Percentiles rank a stretch among this genome's conserved stretches.
These are phyloP conservation scores for Debaryomycetaceae sp. DNA, from an alignment of 1,139 yeast species.

Conservation along the genomic window DNA sequence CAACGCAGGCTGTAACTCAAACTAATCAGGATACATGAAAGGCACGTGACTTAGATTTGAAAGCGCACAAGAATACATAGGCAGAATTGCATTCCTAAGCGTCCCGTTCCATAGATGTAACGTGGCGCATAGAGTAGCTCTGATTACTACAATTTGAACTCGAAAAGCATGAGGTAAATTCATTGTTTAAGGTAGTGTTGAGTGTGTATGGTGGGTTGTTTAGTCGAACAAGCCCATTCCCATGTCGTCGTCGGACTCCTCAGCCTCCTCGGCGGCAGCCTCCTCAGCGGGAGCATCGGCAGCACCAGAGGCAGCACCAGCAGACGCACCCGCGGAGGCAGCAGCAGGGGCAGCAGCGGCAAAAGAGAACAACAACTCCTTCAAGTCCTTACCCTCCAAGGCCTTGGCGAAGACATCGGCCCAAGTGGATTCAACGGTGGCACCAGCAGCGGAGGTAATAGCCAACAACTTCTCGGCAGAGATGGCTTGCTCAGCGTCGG, in stretches of 20 bases:
- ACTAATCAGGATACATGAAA: too few species aligned
- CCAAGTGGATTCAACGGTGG: slow-evolving; percentile 85
- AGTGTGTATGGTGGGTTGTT: too few species aligned
- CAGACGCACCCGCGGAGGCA: slow-evolving; percentile 48
- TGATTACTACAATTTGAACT: too few species aligned
- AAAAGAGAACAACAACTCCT: slow-evolving; percentile 82
- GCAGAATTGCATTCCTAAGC: too few species aligned
- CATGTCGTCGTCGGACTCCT: slow-evolving; percentile 83
- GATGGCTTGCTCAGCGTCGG: slow-evolving; percentile 95
- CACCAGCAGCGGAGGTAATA: slow-evolving; percentile 86
- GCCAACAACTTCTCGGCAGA: slow-evolving; percentile 87
- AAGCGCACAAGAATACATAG: too few species aligned
- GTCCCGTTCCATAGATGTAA: too few species aligned
- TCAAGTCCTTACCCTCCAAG: slow-evolving; percentile 92
- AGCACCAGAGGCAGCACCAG: slow-evolving; percentile 58
- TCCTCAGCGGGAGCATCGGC: slow-evolving; percentile 46
- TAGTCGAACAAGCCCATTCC: slow-evolving; percentile 56
- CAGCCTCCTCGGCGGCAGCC: slow-evolving; percentile 52
- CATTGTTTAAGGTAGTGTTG: too few species aligned
- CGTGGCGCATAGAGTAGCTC: too few species aligned
- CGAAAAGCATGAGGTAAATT: too few species aligned
- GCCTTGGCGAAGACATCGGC: slow-evolving; percentile 95
- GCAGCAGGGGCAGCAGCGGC: slow-evolving; percentile 49
- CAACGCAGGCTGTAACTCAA: too few species aligned
- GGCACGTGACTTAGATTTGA: too few species aligned